These are phyloP conservation scores for Pulveroboletus frians DNA, from an alignment of 768 basidiomycete genomes.

Conservation along the genomic window DNA sequence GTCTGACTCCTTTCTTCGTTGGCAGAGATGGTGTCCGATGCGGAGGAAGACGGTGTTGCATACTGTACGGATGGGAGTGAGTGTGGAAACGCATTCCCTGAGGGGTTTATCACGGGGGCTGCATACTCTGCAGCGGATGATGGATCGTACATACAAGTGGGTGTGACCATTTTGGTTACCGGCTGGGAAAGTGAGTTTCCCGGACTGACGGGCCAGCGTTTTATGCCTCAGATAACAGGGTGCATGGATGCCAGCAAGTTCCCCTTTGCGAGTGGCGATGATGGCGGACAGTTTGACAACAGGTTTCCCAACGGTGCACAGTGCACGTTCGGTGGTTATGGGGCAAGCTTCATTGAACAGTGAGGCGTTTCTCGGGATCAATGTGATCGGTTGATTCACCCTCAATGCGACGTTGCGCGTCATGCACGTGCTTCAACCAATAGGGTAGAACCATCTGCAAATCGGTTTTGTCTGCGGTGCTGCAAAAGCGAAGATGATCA, in stretches of 20 bases:
- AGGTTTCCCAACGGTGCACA: constrained; percentile 51
- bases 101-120: constrained; percentile 37
- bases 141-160: constrained; percentile 38
- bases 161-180: background rate
- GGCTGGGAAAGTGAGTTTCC: background rate
- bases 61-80: constrained; percentile 32
- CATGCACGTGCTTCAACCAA: background rate
- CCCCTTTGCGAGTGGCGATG: constrained; percentile 33
- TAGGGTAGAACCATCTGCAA: constrained; percentile 43
- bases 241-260: constrained; percentile 30
- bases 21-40: constrained; percentile 36
- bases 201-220: background rate
- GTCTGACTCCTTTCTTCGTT: background rate
- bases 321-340: constrained; percentile 47
- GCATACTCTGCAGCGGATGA: constrained; percentile 31
- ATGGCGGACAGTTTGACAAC: constrained; percentile 47
- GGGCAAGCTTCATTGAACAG: constrained; percentile 49
- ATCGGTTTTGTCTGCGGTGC: constrained; percentile 47
- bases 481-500: constrained; percentile 40
- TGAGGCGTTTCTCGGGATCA: constrained; percentile 19
- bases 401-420: background rate
- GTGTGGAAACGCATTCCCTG: constrained; percentile 29
- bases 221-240: constrained; percentile 34
- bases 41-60: constrained; percentile 34
- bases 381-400: background rate